Conservation (phyloP, 768 basidiomycete species). For the Pleurotus salmoneostramineus region DNA sequence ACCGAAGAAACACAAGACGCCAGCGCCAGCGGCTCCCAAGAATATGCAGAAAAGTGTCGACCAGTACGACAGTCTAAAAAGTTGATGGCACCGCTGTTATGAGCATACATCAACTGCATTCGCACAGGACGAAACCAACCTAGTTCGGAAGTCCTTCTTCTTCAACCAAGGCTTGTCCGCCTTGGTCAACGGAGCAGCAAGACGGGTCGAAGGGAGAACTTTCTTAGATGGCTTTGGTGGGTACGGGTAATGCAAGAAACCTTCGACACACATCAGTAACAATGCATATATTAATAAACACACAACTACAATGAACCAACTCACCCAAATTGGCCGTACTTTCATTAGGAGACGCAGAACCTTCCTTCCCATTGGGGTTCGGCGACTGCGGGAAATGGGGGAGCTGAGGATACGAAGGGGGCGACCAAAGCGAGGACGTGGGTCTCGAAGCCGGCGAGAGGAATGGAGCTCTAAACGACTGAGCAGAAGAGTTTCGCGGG, state of each 20-base stretch:
- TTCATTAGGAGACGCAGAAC: slow-evolving; percentile 9
- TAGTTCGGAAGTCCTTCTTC: slow-evolving; percentile 29
- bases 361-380: slow-evolving; percentile 20
- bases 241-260: slow-evolving; percentile 11
- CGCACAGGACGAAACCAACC: no score
- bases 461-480: slow-evolving; percentile 65
- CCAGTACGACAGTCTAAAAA: slow-evolving; percentile 21
- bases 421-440: slow-evolving; percentile 56
- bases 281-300: not conserved
- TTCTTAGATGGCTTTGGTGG: slow-evolving; percentile 25
- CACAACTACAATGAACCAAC: not conserved
- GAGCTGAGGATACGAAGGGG: slow-evolving; percentile 38
- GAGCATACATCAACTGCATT: no score
- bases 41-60: slow-evolving; percentile 51
- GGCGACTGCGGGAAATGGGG: slow-evolving; percentile 16
- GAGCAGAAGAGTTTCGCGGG: slow-evolving; percentile 38
- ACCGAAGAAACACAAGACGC: slow-evolving; percentile 50
- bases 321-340: slow-evolving; percentile 14
- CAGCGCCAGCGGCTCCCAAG: slow-evolving; percentile 51
- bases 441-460: slow-evolving; percentile 70
- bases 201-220: slow-evolving; percentile 45
- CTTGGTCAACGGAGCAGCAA: slow-evolving; percentile 45
- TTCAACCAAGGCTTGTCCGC: slow-evolving; percentile 62
- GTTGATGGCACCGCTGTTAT: not conserved
- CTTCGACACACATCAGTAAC: not conserved